These are phyloP conservation scores for Lactarius evosmus DNA, from an alignment of 768 basidiomycete genomes.

Conservation along the genomic window DNA sequence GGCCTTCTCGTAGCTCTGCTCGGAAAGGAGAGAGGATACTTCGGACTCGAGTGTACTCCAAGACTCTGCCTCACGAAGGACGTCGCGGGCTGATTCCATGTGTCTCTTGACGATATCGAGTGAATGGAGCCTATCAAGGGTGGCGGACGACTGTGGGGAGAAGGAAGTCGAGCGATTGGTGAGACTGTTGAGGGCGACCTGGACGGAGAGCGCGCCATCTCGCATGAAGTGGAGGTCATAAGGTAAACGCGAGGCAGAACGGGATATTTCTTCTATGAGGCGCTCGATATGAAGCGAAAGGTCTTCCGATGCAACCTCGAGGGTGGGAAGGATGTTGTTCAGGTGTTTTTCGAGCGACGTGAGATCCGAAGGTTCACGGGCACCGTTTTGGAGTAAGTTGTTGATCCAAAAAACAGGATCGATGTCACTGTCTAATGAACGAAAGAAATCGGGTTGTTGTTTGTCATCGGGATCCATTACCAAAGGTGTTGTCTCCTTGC, in stretches of 20 bases:
- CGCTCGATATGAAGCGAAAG: constrained; percentile 84
- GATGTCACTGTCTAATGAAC: constrained; percentile 30
- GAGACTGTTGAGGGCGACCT: constrained; percentile 60
- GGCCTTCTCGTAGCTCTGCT: constrained; percentile 80
- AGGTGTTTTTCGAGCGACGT: constrained; percentile 69
- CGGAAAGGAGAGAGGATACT: constrained; percentile 77
- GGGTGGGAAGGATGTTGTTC: constrained; percentile 67
- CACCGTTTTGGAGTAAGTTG: constrained; percentile 27
- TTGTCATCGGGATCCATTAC: not conserved
- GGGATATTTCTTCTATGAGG: constrained; percentile 88
- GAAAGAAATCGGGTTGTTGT: constrained; percentile 14
- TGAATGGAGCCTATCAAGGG: constrained; percentile 72
- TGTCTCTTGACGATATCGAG: constrained; percentile 79
- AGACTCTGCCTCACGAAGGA: constrained; percentile 90
- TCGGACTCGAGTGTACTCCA: constrained; percentile 96
- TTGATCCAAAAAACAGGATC: constrained; percentile 37
- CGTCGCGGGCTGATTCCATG: constrained; percentile 88
- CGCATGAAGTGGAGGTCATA: constrained; percentile 98
- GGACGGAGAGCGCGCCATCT: constrained; percentile 80
- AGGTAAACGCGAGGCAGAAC: constrained; percentile 83
- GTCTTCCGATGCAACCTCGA: constrained; percentile 86
- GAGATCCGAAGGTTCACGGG: constrained; percentile 22
- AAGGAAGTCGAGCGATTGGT: constrained; percentile 53
- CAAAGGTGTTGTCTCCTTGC: too few species aligned
- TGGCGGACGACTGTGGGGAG: constrained; percentile 55